These are phyloP conservation scores for Pseudohalonectria lignicola DNA, from an alignment of 2,329 filamentous ascomycete genomes.

Conservation along the genomic window DNA sequence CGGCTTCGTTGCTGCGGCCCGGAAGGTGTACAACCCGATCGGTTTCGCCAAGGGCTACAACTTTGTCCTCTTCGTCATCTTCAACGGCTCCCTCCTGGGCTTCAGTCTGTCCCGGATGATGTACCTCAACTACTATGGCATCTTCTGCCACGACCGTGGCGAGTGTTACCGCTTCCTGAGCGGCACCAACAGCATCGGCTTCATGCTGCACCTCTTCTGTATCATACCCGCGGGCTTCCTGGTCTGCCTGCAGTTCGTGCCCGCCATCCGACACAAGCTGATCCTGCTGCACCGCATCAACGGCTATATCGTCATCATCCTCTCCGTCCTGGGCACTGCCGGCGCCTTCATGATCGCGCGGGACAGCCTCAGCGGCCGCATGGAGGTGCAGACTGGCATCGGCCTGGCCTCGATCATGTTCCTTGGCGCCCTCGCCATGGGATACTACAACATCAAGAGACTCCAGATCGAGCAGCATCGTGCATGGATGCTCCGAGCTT, in stretches of 20 bases:
- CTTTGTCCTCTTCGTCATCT: slow-evolving; percentile 40
- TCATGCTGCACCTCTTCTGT: slow-evolving; percentile 30
- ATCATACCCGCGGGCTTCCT: slow-evolving; percentile 35
- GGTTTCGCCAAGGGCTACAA: slow-evolving; percentile 49
- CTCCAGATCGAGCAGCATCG: slow-evolving; percentile 53
- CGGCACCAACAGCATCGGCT: slow-evolving; percentile 19
- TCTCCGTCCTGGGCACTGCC: slow-evolving; percentile 31
- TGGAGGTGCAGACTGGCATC: slow-evolving; percentile 34
- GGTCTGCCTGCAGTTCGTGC: slow-evolving; percentile 36
- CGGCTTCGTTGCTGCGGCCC: slow-evolving; percentile 7
- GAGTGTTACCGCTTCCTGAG: slow-evolving; percentile 29
- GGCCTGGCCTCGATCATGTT: slow-evolving; percentile 33
- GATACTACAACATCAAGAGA: slow-evolving; percentile 24
- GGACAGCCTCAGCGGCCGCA: slow-evolving; percentile 39
- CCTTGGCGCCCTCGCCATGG: slow-evolving; percentile 10
- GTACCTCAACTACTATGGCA: slow-evolving; percentile 34
- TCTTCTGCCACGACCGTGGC: slow-evolving; percentile 18
- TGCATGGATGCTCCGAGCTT: slow-evolving; percentile 51
- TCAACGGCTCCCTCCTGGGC: slow-evolving; percentile 30
- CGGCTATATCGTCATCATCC: slow-evolving; percentile 41
- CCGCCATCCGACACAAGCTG: slow-evolving; percentile 30
- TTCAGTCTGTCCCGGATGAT: slow-evolving; percentile 36
- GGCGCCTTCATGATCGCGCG: slow-evolving; percentile 42
- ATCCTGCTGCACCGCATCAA: slow-evolving; percentile 48
- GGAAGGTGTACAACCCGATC: slow-evolving; percentile 30